phyloP scores from a whole-genome alignment of 352 stramenopile species.

The Phytopythium helicoides region DNA sequence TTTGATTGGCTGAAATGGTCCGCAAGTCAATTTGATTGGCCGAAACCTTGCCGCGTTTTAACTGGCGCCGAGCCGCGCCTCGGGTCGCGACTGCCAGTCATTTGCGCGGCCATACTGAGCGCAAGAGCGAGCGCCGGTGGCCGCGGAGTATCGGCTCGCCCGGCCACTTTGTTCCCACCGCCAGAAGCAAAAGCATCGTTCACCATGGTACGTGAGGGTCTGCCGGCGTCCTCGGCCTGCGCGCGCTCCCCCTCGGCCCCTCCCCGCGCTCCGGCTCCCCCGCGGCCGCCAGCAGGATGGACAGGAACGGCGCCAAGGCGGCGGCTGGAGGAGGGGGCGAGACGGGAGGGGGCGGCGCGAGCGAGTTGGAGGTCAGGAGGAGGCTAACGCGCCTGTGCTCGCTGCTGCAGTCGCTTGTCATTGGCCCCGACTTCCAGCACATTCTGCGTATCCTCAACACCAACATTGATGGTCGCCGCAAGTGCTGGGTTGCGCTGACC shows the following conservation, averaged over 20 bases:
- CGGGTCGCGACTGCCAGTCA: slow-evolving; percentile 78
- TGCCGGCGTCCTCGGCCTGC: too few relatives aligned
- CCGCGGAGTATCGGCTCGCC: slow-evolving; percentile 18
- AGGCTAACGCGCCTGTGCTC: slow-evolving; percentile 14
- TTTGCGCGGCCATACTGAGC: slow-evolving; percentile 64
- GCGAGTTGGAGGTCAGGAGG: too few relatives aligned
- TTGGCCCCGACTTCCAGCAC: slow-evolving; percentile 98
- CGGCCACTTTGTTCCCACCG: slow-evolving; percentile 73
- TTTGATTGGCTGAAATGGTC: slow-evolving; percentile 24
- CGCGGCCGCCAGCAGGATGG: not conserved
- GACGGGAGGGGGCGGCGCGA: too few relatives aligned
- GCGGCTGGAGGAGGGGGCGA: too few relatives aligned
- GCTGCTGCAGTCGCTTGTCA: slow-evolving; percentile 89
- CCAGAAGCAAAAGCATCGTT: slow-evolving; percentile 86
- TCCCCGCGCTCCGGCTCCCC: slow-evolving; percentile 7
- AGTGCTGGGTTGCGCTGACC: slow-evolving; percentile 84
- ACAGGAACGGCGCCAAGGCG: too few relatives aligned
- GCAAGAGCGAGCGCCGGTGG: slow-evolving; percentile 44
- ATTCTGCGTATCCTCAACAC: slow-evolving; percentile 99
- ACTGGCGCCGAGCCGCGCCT: slow-evolving; percentile 25
- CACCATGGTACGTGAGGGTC: slow-evolving; percentile 63
- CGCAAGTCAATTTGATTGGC: slow-evolving; percentile 21
- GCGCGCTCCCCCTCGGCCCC: not conserved
- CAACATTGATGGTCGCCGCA: slow-evolving; percentile 99
- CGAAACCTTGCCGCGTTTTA: slow-evolving; percentile 22